Evolutionary conservation across 2,329 filamentous ascomycete genomes (phyloP).

Genomic region (Aureobasidium subglaciale): DNA sequence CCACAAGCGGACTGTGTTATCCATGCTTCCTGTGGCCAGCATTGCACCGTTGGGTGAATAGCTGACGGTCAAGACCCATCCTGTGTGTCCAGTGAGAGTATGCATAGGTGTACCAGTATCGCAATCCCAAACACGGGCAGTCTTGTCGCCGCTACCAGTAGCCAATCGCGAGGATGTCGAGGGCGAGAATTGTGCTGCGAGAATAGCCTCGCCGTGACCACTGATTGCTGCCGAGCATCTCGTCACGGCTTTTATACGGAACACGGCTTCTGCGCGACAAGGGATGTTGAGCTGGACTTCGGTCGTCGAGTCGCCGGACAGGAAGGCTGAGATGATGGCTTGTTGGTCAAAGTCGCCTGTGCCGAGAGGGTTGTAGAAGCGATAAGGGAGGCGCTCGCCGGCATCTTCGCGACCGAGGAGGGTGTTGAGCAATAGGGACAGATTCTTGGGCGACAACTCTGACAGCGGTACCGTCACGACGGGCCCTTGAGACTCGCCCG

Average conservation of each 20-base stretch:
- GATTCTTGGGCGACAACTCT: constrained; percentile 80
- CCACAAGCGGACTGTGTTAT: constrained; percentile 87
- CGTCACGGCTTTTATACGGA: constrained; percentile 85
- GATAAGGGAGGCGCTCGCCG: constrained; percentile 57
- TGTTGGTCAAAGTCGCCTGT: constrained; percentile 36
- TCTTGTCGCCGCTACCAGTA: constrained; percentile 85
- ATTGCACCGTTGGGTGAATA: constrained; percentile 79
- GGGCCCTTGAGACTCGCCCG: constrained; percentile 59
- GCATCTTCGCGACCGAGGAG: constrained; percentile 60
- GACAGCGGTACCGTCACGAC: constrained; percentile 71
- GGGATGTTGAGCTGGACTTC: constrained; percentile 57
- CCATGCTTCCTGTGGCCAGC: constrained; percentile 86
- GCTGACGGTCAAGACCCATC: constrained; percentile 81
- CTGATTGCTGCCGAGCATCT: constrained; percentile 82
- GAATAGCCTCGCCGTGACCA: constrained; percentile 86
- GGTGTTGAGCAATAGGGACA: constrained; percentile 80
- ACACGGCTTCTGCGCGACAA: constrained; percentile 80
- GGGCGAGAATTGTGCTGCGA: constrained; percentile 80
- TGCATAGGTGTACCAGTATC: constrained; percentile 84
- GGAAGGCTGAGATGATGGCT: constrained; percentile 35
- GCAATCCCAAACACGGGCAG: constrained; percentile 88
- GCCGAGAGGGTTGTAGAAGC: constrained; percentile 49
- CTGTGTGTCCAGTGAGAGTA: constrained; percentile 79
- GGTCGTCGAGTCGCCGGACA: constrained; percentile 43
- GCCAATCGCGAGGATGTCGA: constrained; percentile 68